Conservation (phyloP, 495 filamentous ascomycete species). For the Friedmanniomyces simplex region DNA sequence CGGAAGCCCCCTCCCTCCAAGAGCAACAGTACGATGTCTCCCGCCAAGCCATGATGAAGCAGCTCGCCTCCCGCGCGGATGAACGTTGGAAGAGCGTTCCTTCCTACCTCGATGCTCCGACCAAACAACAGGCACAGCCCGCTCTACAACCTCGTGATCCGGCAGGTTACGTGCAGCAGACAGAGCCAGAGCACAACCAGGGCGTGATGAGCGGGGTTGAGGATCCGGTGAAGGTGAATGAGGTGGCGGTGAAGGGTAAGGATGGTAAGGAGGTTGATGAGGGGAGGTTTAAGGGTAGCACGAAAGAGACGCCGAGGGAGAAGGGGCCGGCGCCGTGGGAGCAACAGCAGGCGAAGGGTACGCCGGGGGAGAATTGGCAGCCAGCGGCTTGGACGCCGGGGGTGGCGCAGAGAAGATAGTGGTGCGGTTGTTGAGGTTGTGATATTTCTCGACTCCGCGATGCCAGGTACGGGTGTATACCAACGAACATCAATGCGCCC, state of each 20-base stretch:
- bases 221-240: slow-evolving; percentile 17
- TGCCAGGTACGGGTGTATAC: too few relatives aligned
- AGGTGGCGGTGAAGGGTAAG: neutral
- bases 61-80: slow-evolving; percentile 69
- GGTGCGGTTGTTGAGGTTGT: too few relatives aligned
- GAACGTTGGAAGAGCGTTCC: slow-evolving; percentile 76
- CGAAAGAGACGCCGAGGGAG: slow-evolving; percentile 26
- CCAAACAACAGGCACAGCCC: slow-evolving; percentile 36
- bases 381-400: slow-evolving; percentile 60
- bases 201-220: slow-evolving; percentile 20
- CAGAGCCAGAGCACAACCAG: slow-evolving; percentile 12
- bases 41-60: slow-evolving; percentile 58
- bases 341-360: slow-evolving; percentile 32
- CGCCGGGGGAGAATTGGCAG: slow-evolving; percentile 65
- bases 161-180: slow-evolving; percentile 23
- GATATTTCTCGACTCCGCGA: too few relatives aligned
- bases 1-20: slow-evolving; percentile 54
- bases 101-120: slow-evolving; percentile 48
- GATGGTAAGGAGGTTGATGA: slow-evolving; percentile 15
- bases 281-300: slow-evolving; percentile 20
- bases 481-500: too few relatives aligned
- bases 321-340: slow-evolving; percentile 52
- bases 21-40: slow-evolving; percentile 65
- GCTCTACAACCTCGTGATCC: slow-evolving; percentile 31
- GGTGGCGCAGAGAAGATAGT: slow-evolving; percentile 6